Percentiles rank a stretch among this genome's conserved stretches.
These are phyloP conservation scores for Podospora anserina DNA, from an alignment of 495 filamentous ascomycete species.

Conservation along the genomic window DNA sequence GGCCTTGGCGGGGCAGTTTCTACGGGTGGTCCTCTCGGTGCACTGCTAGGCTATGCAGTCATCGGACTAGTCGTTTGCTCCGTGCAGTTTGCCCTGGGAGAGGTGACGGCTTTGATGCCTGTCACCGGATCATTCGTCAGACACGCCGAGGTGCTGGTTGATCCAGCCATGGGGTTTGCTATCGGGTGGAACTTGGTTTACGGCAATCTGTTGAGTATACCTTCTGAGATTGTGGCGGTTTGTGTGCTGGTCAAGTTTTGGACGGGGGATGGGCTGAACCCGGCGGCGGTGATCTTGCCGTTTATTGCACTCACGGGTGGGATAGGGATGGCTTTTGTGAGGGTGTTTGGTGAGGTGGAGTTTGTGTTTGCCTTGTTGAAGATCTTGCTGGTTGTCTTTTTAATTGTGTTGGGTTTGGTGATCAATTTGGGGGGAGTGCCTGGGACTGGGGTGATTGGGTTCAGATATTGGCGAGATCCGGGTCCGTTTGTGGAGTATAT, in stretches of 20 bases:
- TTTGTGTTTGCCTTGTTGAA: conserved; percentile 61
- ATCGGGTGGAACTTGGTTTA: conserved; percentile 62
- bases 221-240: conserved; percentile 60
- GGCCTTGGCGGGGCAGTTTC: conserved; percentile 48
- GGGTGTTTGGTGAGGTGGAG: conserved; percentile 63
- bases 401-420: conserved; percentile 67
- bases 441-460: conserved; percentile 56
- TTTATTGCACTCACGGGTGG: conserved; percentile 54
- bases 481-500: conserved; percentile 67
- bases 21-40: conserved; percentile 48
- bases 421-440: conserved; percentile 61
- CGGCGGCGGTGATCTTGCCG: conserved; percentile 52
- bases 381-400: conserved; percentile 60
- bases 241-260: conserved; percentile 60
- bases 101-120: conserved; percentile 62
- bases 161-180: conserved; percentile 76
- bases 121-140: conserved; percentile 55
- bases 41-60: conserved; percentile 52
- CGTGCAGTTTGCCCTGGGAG: conserved; percentile 55
- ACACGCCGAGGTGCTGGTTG: conserved; percentile 70
- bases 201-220: conserved; percentile 49
- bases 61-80: conserved; percentile 50
- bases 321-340: conserved; percentile 52
- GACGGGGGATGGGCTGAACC: conserved; percentile 40
- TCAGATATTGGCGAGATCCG: conserved; percentile 65